These are phyloP conservation scores for Zarea fungicola DNA, from an alignment of 2,329 filamentous ascomycete species.

Conservation along the genomic window DNA sequence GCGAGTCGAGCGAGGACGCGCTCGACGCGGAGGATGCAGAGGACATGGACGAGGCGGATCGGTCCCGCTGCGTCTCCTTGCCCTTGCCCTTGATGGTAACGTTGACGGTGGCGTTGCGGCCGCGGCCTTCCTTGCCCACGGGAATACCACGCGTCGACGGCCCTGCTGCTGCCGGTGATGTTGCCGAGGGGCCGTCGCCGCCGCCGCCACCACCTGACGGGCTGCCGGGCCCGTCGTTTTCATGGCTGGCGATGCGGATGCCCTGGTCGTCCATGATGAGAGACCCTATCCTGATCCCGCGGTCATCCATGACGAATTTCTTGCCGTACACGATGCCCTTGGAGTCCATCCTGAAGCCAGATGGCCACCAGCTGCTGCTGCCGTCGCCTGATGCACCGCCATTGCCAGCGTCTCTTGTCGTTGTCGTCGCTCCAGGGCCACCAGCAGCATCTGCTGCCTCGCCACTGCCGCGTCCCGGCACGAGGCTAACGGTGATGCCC, in stretches of 20 bases:
- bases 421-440: not conserved
- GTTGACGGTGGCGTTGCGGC: not conserved
- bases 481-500: constrained; percentile 38
- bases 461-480: constrained; percentile 14
- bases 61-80: constrained; percentile 26
- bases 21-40: constrained; percentile 29
- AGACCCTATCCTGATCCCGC: constrained; percentile 42
- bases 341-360: constrained; percentile 34
- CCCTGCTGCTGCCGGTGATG: not conserved
- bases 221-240: not conserved
- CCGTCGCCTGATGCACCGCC: constrained; percentile 6
- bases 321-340: constrained; percentile 39
- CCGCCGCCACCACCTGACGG: no score
- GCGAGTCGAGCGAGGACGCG: constrained; percentile 43
- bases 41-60: constrained; percentile 29
- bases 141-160: not conserved
- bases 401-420: not conserved
- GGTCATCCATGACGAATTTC: constrained; percentile 37
- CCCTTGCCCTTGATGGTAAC: not conserved
- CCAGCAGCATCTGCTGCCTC: not conserved
- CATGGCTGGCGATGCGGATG: constrained; percentile 22
- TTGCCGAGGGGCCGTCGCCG: no score
- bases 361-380: not conserved
- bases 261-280: constrained; percentile 37
- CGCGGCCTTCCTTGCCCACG: not conserved